Conservation (phyloP, 257 asterid genomes). For the Asclepias syriaca region DNA sequence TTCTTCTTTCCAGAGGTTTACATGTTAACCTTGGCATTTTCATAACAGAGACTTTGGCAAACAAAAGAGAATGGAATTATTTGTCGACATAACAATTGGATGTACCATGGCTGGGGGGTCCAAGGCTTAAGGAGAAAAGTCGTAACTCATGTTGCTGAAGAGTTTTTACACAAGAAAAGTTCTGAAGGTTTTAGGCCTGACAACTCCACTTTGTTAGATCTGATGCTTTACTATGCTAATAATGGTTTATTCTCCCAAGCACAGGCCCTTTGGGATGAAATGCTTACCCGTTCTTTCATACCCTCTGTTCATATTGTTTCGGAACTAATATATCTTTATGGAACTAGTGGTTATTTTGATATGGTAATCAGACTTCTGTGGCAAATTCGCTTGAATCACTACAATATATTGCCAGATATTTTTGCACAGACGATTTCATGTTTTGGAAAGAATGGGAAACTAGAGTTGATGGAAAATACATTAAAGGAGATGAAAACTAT, state of each 20-base stretch:
- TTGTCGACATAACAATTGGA: conserved; percentile 4
- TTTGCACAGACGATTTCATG: conserved; percentile 40
- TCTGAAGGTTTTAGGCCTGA: conserved; percentile 24
- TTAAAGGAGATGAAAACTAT: conserved; percentile 59
- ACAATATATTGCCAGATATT: conserved; percentile 29
- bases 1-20: neutral
- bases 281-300: conserved; percentile 47
- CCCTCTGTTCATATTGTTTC: conserved; percentile 46
- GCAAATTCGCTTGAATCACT: conserved; percentile 41
- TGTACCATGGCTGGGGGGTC: neutral
- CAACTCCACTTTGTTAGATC: conserved; percentile 32
- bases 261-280: conserved; percentile 52
- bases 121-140: conserved; percentile 22
- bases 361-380: conserved; percentile 42
- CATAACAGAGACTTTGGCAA: conserved; percentile 10
- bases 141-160: conserved; percentile 25
- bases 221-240: conserved; percentile 43
- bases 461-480: conserved; percentile 63
- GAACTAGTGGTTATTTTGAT: conserved; percentile 37
- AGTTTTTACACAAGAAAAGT: conserved; percentile 20
- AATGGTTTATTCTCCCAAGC: conserved; percentile 45
- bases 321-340: conserved; percentile 43
- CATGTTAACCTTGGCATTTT: neutral
- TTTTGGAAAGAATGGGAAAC: conserved; percentile 71
- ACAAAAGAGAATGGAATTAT: conserved; percentile 4